Conservation (phyloP, 2,329 filamentous ascomycete genomes). For the Fusarium anthophilum region DNA sequence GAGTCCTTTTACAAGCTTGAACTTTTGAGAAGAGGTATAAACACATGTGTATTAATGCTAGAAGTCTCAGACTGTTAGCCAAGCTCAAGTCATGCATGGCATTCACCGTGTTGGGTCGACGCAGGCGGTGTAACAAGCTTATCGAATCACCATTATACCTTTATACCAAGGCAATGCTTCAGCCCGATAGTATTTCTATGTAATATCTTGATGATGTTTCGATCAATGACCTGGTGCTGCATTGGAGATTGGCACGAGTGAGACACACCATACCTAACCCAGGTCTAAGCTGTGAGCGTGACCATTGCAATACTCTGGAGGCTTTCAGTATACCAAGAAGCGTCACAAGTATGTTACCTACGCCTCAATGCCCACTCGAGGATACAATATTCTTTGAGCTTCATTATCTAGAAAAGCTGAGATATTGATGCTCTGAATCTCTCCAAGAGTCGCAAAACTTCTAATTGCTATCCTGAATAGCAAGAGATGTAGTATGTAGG, state of each 20-base stretch:
- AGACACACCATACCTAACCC: neutral
- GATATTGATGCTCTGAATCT: neutral
- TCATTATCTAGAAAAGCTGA: neutral
- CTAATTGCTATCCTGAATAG: neutral
- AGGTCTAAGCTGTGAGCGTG: neutral
- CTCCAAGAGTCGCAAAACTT: neutral
- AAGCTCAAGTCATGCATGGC: neutral
- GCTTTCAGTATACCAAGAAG: neutral
- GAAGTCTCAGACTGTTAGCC: neutral
- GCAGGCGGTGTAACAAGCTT: neutral
- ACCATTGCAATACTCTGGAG: neutral
- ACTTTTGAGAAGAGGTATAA: neutral
- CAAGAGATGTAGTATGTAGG: neutral
- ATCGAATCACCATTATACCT: no score
- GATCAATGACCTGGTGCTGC: neutral
- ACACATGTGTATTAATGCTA: no score
- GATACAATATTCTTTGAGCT: neutral
- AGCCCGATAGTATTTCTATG: neutral
- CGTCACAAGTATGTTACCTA: neutral
- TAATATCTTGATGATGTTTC: neutral
- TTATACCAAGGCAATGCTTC: neutral
- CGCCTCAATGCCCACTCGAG: rapidly evolving
- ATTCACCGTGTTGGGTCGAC: neutral
- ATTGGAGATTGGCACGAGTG: neutral
- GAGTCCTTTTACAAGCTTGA: neutral